Percentiles rank a stretch among this genome's conserved stretches.
phyloP scores from a whole-genome alignment of 306 rosid species.

The Fagus sylvatica region DNA sequence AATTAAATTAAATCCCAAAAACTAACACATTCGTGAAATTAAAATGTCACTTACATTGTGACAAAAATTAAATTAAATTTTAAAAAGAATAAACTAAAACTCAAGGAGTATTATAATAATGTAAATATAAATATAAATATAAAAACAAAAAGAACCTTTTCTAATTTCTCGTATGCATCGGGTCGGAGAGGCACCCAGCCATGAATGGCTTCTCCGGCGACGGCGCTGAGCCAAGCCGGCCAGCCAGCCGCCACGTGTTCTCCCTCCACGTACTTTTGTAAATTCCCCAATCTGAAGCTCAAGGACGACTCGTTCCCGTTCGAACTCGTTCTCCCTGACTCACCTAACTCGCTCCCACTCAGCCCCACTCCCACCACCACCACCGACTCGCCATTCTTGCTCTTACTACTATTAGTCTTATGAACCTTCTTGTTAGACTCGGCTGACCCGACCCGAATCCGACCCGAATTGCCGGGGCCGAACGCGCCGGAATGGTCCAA shows the following conservation, averaged over 20 bases:
- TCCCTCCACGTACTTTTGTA: slow-evolving; percentile 76
- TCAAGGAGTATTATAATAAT: too few species aligned
- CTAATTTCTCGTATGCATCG: slow-evolving; percentile 89
- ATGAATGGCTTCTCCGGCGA: slow-evolving; percentile 92
- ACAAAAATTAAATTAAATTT: too few species aligned
- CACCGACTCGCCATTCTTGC: slow-evolving; percentile 38
- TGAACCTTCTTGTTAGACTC: slow-evolving; percentile 14
- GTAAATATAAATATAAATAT: neutral
- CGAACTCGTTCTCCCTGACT: slow-evolving; percentile 77
- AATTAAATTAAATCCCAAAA: too few species aligned
- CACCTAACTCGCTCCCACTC: slow-evolving; percentile 72
- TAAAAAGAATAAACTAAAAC: too few species aligned
- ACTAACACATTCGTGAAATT: too few species aligned
- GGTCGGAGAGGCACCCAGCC: slow-evolving; percentile 94
- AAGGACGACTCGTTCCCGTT: slow-evolving; percentile 55
- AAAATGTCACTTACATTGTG: too few species aligned
- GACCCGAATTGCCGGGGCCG: slow-evolving; percentile 48
- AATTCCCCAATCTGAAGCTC: slow-evolving; percentile 81
- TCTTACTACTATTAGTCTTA: neutral
- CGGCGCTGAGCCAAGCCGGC: slow-evolving; percentile 97
- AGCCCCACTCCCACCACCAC: slow-evolving; percentile 35
- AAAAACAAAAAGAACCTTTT: slow-evolving; percentile 50
- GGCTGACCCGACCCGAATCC: slow-evolving; percentile 39
- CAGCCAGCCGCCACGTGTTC: slow-evolving; percentile 96
- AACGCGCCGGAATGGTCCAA: slow-evolving; percentile 66